Evolutionary conservation across 1,139 yeast genomes (phyloP).

Genomic region (Scheffersomyces quercinus): DNA sequence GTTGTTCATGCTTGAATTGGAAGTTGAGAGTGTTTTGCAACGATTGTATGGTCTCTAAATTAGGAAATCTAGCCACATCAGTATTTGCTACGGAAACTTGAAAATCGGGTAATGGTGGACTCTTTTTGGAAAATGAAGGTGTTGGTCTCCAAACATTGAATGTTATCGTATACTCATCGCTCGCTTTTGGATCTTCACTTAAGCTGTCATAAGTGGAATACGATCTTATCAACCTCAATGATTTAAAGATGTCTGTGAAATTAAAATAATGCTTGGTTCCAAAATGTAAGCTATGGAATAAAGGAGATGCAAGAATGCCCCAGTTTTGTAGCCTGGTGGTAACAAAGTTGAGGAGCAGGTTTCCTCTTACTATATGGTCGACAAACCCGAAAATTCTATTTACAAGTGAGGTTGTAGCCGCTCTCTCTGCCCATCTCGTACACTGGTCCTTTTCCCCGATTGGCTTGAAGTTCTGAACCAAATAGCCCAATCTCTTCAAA

Average conservation of each 20-base stretch:
- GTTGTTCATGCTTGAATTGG: constrained; percentile 7
- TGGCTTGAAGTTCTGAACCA: constrained; percentile 43
- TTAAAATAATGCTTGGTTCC: constrained; percentile 32
- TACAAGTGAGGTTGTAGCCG: no score
- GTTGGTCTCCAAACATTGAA: constrained; percentile 88
- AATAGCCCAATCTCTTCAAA: constrained; percentile 77
- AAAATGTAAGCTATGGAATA: constrained; percentile 11
- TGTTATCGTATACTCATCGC: constrained; percentile 19
- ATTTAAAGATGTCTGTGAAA: constrained; percentile 39
- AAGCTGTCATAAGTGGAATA: constrained; percentile 20
- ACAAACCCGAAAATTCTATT: no score
- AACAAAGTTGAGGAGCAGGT: no score
- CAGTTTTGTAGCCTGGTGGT: not conserved
- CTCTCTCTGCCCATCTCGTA: not conserved
- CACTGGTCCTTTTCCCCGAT: not conserved
- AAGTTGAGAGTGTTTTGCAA: constrained; percentile 27
- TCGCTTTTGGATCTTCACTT: constrained; percentile 1
- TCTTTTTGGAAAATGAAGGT: constrained; percentile 64
- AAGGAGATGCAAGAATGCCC: constrained; percentile 10
- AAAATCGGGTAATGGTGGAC: constrained; percentile 67
- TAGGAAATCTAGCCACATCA: constrained; percentile 53
- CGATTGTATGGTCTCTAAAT: constrained; percentile 35
- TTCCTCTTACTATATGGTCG: no score
- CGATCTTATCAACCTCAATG: constrained; percentile 36
- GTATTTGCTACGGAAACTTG: constrained; percentile 65